Conservation (phyloP, 176 grass and related monocot genomes). For the Phragmites australis region DNA sequence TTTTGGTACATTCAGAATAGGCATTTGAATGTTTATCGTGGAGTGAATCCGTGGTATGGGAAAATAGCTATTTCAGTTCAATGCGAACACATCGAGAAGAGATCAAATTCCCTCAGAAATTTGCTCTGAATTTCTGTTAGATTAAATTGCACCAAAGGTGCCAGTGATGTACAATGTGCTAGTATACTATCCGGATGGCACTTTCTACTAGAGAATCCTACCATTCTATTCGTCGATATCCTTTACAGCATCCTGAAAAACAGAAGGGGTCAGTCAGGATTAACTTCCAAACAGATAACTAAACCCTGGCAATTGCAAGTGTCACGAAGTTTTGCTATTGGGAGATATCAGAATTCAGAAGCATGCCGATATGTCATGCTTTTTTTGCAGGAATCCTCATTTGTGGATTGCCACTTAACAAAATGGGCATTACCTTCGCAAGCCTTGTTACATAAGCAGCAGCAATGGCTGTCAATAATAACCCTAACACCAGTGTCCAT, state of each 20-base stretch:
- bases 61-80: background rate
- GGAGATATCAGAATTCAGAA: background rate
- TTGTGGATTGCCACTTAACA: background rate
- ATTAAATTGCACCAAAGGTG: conserved; percentile 54
- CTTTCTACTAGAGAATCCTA: conserved; percentile 34
- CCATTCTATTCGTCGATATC: conserved; percentile 72
- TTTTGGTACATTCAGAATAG: background rate
- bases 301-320: background rate
- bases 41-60: background rate
- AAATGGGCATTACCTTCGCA: conserved; percentile 62
- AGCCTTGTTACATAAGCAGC: conserved; percentile 91
- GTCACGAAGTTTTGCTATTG: background rate
- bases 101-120: conserved; percentile 19
- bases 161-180: conserved; percentile 53
- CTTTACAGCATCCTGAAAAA: conserved; percentile 94
- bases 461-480: conserved; percentile 82
- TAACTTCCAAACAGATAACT: background rate
- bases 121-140: conserved; percentile 49
- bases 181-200: conserved; percentile 34
- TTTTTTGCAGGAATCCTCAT: background rate
- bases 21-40: background rate
- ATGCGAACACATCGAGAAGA: background rate
- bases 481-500: conserved; percentile 70
- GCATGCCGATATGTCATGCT: background rate
- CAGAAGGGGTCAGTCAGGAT: background rate